phyloP scores from a whole-genome alignment of 176 grass and related monocot species.

The Calamus simplicifolius region DNA sequence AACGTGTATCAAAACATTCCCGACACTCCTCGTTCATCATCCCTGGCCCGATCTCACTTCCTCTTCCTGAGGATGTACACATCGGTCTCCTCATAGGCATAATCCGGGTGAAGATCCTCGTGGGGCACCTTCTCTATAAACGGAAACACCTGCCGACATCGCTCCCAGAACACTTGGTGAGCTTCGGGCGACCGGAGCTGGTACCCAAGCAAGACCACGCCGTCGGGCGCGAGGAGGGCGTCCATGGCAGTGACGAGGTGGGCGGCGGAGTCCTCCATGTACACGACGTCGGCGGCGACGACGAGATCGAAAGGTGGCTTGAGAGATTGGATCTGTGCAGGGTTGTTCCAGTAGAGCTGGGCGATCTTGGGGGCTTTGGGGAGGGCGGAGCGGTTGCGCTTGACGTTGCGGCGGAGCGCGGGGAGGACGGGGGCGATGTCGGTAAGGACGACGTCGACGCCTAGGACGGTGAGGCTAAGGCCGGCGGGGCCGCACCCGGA shows the following conservation, averaged over 20 bases:
- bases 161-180: constrained; percentile 66
- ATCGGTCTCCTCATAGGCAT: constrained; percentile 69
- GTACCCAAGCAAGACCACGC: constrained; percentile 69
- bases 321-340: constrained; percentile 43
- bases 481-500: constrained; percentile 78
- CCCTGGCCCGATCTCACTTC: not conserved
- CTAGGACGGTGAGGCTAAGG: constrained; percentile 64
- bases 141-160: constrained; percentile 41
- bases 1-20: too few species aligned
- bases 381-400: constrained; percentile 56
- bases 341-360: constrained; percentile 81
- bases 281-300: constrained; percentile 79
- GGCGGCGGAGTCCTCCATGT: constrained; percentile 72
- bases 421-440: constrained; percentile 85
- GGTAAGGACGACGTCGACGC: constrained; percentile 73
- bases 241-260: constrained; percentile 81
- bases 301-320: constrained; percentile 62
- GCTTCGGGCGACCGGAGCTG: constrained; percentile 80
- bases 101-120: constrained; percentile 74
- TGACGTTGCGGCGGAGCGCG: constrained; percentile 74
- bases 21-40: too few species aligned
- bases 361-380: constrained; percentile 51
- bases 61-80: constrained; percentile 64
- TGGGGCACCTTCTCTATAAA: constrained; percentile 67
- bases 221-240: constrained; percentile 52